A percentile compares a stretch with the other conserved stretches of the same genome.
Evolutionary conservation across 2,329 filamentous ascomycete genomes (phyloP).

Genomic region (Aspergillus nomiae): DNA sequence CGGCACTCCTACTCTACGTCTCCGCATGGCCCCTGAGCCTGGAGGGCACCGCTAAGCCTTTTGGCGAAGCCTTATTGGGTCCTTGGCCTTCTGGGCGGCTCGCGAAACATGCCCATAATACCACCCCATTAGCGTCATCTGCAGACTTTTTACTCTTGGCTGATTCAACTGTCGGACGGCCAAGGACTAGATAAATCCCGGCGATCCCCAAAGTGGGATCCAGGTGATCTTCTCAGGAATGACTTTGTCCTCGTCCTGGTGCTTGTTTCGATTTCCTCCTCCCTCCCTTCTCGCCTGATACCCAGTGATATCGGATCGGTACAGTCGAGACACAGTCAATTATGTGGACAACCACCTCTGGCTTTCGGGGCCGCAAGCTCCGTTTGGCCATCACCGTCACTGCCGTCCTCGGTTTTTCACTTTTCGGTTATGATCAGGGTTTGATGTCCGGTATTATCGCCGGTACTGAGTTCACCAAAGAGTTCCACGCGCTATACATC

Average conservation of each 20-base stretch:
- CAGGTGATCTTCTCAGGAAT: background rate
- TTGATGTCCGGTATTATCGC: conserved; percentile 35
- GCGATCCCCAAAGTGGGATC: background rate
- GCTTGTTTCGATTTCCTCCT: background rate
- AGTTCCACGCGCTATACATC: conserved; percentile 25
- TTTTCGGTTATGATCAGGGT: conserved; percentile 45
- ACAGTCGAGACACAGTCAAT: conserved; percentile 12
- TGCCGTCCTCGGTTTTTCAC: conserved; percentile 54
- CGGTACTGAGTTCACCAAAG: conserved; percentile 27
- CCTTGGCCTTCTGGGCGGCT: conserved; percentile 1
- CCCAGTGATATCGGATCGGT: background rate
- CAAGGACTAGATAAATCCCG: background rate
- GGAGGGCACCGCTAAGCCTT: background rate
- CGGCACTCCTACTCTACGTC: conserved; percentile 1
- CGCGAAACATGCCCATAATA: conserved; percentile 3
- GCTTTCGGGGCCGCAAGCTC: conserved; percentile 28
- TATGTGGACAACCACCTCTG: conserved; percentile 36
- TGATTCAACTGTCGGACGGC: background rate
- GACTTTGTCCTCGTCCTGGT: background rate
- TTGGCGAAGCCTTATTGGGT: conserved; percentile 1
- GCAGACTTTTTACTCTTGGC: conserved; percentile 3
- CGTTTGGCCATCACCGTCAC: conserved; percentile 30
- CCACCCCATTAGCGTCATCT: background rate
- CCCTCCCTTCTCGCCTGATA: background rate
- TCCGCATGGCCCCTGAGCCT: background rate